These are phyloP conservation scores for Panicum miliaceum DNA, from an alignment of 176 grass and related monocot species.

Conservation along the genomic window DNA sequence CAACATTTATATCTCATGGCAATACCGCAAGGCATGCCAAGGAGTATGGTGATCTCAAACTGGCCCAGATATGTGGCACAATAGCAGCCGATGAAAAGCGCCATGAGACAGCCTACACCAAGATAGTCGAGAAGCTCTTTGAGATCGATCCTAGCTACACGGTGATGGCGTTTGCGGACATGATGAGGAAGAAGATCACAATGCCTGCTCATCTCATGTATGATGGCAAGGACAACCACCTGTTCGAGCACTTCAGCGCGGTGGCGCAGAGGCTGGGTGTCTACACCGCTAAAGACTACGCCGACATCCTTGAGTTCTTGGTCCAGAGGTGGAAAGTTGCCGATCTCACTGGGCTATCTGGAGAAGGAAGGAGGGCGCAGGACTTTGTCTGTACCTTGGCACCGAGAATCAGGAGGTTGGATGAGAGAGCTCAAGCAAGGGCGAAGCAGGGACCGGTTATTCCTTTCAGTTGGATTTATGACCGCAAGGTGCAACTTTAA, in stretches of 20 bases:
- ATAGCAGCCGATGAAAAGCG: constrained; percentile 88
- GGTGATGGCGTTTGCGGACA: constrained; percentile 64
- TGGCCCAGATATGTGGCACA: constrained; percentile 72
- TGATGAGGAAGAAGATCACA: constrained; percentile 78
- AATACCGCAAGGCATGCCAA: constrained; percentile 75
- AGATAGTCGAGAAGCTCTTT: constrained; percentile 76
- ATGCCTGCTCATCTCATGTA: constrained; percentile 85
- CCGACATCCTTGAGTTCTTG: constrained; percentile 76
- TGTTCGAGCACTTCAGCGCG: constrained; percentile 64
- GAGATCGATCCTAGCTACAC: constrained; percentile 75
- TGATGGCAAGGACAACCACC: constrained; percentile 54
- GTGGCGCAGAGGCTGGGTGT: constrained; percentile 61
- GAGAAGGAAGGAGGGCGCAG: constrained; percentile 65
- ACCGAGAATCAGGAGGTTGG: constrained; percentile 61
- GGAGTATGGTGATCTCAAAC: constrained; percentile 69
- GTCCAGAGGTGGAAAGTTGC: constrained; percentile 70
- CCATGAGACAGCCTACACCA: constrained; percentile 80
- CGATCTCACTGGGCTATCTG: constrained; percentile 48
- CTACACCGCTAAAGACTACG: constrained; percentile 75
- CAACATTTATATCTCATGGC: constrained; percentile 79
- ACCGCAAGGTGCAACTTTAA: constrained; percentile 67
- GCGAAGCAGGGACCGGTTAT: constrained; percentile 52
- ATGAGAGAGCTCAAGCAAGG: constrained; percentile 62
- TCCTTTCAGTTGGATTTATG: constrained; percentile 74
- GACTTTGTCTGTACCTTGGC: constrained; percentile 71